A percentile compares a stretch with the other conserved stretches of the same genome.
Evolutionary conservation across 768 basidiomycete species (phyloP).

Genomic region (Coprinellus micaceus): DNA sequence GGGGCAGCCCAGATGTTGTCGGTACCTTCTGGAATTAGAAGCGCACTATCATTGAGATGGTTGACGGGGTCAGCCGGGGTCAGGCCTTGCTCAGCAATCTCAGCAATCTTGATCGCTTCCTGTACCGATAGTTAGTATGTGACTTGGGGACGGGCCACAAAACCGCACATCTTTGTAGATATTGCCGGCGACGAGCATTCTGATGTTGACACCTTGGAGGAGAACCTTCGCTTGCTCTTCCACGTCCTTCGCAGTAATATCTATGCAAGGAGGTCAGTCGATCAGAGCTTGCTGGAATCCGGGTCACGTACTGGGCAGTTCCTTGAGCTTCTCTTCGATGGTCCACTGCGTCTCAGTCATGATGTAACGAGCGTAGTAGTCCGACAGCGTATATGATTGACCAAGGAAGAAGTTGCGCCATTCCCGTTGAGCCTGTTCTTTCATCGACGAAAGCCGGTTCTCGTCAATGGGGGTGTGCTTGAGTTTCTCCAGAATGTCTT

Average conservation of each 20-base stretch:
- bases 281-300: neutral
- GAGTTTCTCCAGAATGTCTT: conserved; percentile 67
- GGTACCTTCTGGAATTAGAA: conserved; percentile 72
- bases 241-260: conserved; percentile 68
- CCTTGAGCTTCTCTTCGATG: conserved; percentile 68
- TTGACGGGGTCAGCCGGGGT: conserved; percentile 45
- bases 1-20: conserved; percentile 63
- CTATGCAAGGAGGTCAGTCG: conserved; percentile 37
- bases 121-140: conserved; percentile 24
- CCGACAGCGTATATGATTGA: conserved; percentile 76
- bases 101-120: conserved; percentile 75
- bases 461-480: conserved; percentile 59
- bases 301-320: conserved; percentile 61
- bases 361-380: conserved; percentile 70
- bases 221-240: conserved; percentile 55
- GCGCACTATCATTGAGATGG: conserved; percentile 51
- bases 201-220: conserved; percentile 62
- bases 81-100: conserved; percentile 68
- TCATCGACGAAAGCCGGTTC: conserved; percentile 76
- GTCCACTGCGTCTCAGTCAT: conserved; percentile 73
- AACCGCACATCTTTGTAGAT: conserved; percentile 70
- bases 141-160: neutral
- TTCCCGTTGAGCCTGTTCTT: conserved; percentile 75
- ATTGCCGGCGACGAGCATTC: conserved; percentile 81
- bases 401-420: conserved; percentile 87